phyloP scores from a whole-genome alignment of 2,329 filamentous ascomycete species.

The Pseudopyrenochaeta lycopersici region DNA sequence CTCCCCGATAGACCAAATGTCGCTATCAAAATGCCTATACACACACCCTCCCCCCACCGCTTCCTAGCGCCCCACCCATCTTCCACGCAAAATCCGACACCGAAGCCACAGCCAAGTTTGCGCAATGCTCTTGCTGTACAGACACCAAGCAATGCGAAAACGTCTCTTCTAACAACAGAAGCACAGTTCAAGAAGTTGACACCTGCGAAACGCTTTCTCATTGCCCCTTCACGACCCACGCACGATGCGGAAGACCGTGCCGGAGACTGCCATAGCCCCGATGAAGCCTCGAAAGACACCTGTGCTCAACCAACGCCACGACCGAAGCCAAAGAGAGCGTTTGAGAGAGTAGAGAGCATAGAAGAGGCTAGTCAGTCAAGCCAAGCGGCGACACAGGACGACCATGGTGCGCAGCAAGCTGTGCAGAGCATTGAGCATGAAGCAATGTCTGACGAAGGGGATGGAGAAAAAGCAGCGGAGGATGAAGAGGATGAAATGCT shows the following conservation, averaged over 20 bases:
- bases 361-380: constrained; percentile 38
- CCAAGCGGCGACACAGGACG: constrained; percentile 12
- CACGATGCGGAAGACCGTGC: not conserved
- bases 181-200: constrained; percentile 26
- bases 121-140: constrained; percentile 28
- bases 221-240: constrained; percentile 23
- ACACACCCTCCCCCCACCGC: constrained; percentile 46
- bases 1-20: constrained; percentile 9
- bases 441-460: constrained; percentile 6
- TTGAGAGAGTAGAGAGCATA: constrained; percentile 46
- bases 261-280: constrained; percentile 8
- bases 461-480: constrained; percentile 4
- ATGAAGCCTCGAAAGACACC: constrained; percentile 1
- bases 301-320: constrained; percentile 17
- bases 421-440: constrained; percentile 25
- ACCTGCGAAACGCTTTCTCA: constrained; percentile 45
- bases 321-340: constrained; percentile 23
- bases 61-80: constrained; percentile 36
- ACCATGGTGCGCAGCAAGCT: constrained; percentile 5
- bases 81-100: constrained; percentile 23
- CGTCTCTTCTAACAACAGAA: not conserved
- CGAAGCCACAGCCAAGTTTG: constrained; percentile 34
- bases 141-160: constrained; percentile 6
- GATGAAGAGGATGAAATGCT: constrained; percentile 41
- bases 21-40: constrained; percentile 29